Evolutionary conservation across 139 green algal genomes (phyloP).

Genomic region (Coccomyxa sp.): DNA sequence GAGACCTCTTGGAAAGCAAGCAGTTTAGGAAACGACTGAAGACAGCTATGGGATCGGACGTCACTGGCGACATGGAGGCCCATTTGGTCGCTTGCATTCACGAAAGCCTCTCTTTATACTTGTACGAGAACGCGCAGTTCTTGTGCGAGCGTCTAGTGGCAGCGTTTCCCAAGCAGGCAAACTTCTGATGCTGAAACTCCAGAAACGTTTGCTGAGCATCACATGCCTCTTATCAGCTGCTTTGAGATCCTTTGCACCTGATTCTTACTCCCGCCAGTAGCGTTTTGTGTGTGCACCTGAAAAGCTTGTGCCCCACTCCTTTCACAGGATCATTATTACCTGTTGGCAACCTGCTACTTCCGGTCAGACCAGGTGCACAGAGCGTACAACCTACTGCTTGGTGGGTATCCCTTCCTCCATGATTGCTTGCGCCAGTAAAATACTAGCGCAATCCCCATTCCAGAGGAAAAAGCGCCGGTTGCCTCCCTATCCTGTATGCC

Average conservation of each 20-base stretch:
- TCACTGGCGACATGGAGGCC: slow-evolving; percentile 19
- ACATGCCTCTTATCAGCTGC: too few species aligned
- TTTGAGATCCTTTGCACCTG: too few species aligned
- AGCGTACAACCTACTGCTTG: slow-evolving; percentile 71
- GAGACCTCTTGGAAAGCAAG: too few species aligned
- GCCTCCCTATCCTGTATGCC: too few species aligned
- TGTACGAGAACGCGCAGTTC: slow-evolving; percentile 83
- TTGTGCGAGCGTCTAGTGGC: slow-evolving; percentile 79
- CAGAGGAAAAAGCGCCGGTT: too few species aligned
- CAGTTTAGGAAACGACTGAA: too few species aligned
- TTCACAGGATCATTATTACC: slow-evolving; percentile 39
- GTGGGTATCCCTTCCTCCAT: slow-evolving; percentile 8
- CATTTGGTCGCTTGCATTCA: slow-evolving; percentile 49
- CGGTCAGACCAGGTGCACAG: slow-evolving; percentile 67
- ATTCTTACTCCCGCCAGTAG: too few species aligned
- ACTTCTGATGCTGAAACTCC: too few species aligned
- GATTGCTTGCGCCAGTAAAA: not conserved
- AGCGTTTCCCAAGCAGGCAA: slow-evolving; percentile 55
- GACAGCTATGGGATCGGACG: too few species aligned
- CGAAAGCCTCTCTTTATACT: slow-evolving; percentile 53
- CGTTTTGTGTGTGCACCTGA: not conserved
- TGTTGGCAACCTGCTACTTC: slow-evolving; percentile 83
- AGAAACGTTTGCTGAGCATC: too few species aligned
- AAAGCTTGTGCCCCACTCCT: slow-evolving; percentile 44
- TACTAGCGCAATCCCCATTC: not conserved